Conservation (phyloP, 257 asterid genomes). For the Phtheirospermum japonicum region DNA sequence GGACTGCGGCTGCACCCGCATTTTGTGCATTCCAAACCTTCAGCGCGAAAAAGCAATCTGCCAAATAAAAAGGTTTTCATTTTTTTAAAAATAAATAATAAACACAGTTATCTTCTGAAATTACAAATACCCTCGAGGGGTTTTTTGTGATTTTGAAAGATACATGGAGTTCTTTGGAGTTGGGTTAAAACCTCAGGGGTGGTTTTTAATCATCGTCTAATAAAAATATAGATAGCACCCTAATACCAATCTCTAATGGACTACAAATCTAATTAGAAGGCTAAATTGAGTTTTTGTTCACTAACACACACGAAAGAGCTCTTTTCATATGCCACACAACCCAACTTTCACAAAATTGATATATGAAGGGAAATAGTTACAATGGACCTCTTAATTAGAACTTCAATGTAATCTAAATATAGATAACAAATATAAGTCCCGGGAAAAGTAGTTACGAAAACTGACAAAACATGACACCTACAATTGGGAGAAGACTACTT, state of each 20-base stretch:
- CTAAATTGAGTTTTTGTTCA: conserved; percentile 1
- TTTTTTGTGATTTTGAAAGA: background rate
- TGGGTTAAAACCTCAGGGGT: background rate
- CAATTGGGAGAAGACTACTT: conserved; percentile 7
- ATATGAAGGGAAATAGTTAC: background rate
- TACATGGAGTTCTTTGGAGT: background rate
- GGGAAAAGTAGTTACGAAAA: background rate
- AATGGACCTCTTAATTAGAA: background rate
- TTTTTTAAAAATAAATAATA: too few species aligned
- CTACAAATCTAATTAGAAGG: background rate
- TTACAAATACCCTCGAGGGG: background rate
- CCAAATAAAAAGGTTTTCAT: background rate
- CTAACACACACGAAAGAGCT: background rate
- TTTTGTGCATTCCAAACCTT: conserved; percentile 61
- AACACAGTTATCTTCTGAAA: background rate
- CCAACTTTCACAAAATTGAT: background rate
- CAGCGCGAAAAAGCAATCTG: conserved; percentile 56
- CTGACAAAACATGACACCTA: background rate
- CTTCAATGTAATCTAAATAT: background rate
- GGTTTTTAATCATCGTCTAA: background rate
- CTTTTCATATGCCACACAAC: background rate
- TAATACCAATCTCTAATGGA: background rate
- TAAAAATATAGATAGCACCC: conserved; percentile 13
- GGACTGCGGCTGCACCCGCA: conserved; percentile 60
- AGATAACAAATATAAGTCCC: background rate